Evolutionary conservation across 2,329 filamentous ascomycete genomes (phyloP).

Genomic region (Cladosporium sp.): DNA sequence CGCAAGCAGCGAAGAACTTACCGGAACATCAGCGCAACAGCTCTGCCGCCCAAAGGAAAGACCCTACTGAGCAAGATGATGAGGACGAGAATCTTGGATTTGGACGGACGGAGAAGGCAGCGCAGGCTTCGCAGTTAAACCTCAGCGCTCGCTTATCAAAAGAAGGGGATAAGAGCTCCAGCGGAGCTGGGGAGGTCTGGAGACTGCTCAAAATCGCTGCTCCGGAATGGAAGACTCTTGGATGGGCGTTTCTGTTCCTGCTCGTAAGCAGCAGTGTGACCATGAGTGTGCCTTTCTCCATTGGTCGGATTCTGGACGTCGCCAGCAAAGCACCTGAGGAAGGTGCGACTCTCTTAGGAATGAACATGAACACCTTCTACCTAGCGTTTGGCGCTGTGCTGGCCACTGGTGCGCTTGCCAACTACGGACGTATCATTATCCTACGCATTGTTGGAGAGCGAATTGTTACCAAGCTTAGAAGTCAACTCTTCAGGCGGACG

Average conservation of each 20-base stretch:
- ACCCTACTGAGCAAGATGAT: conserved; percentile 33
- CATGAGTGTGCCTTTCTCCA: conserved; percentile 94
- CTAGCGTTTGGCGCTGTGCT: conserved; percentile 68
- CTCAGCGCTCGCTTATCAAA: conserved; percentile 82
- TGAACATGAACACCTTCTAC: conserved; percentile 86
- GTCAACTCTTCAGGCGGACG: conserved; percentile 84
- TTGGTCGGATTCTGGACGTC: conserved; percentile 90
- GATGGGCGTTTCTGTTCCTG: conserved; percentile 77
- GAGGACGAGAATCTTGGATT: conserved; percentile 59
- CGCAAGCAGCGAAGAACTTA: conserved; percentile 11
- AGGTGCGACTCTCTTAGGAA: conserved; percentile 70
- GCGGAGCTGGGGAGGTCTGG: conserved; percentile 67
- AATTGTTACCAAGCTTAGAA: conserved; percentile 84
- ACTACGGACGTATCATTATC: conserved; percentile 90
- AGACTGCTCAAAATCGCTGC: conserved; percentile 83
- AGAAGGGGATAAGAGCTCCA: conserved; percentile 56
- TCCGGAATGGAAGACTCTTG: conserved; percentile 75
- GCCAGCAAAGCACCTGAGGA: conserved; percentile 65
- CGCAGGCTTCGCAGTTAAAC: conserved; percentile 83
- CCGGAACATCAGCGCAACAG: neutral
- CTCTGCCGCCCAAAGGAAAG: conserved; percentile 10
- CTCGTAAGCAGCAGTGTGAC: conserved; percentile 88
- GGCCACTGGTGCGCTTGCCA: conserved; percentile 78
- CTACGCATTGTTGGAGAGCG: conserved; percentile 91
- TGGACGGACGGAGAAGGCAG: conserved; percentile 74